phyloP scores from a whole-genome alignment of 805 yeast genomes.

The Helenozyma rhizophorensis region DNA sequence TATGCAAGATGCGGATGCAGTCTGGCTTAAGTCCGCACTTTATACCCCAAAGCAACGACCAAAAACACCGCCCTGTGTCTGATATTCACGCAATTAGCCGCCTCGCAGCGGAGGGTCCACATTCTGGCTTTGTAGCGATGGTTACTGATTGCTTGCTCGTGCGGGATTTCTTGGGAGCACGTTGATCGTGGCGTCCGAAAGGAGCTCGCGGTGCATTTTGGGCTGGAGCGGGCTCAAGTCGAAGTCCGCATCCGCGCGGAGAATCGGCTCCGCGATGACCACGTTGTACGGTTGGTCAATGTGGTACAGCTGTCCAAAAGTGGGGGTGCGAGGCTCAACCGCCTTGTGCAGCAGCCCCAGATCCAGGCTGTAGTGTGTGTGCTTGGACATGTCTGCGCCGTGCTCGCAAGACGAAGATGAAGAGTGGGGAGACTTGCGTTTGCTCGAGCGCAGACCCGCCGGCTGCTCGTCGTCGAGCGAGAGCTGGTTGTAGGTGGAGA shows the following conservation, averaged over 20 bases:
- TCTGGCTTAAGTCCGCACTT: too few species aligned
- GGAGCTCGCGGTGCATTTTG: constrained; percentile 6
- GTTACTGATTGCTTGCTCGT: too few species aligned
- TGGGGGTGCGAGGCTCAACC: constrained; percentile 10
- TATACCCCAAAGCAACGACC: too few species aligned
- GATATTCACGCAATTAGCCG: too few species aligned
- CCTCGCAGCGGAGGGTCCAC: too few species aligned
- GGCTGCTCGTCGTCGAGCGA: constrained; percentile 9
- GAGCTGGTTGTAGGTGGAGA: constrained; percentile 23
- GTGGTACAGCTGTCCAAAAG: constrained; percentile 1
- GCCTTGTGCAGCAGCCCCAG: too few species aligned
- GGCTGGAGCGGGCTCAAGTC: constrained; percentile 12
- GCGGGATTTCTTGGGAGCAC: not conserved
- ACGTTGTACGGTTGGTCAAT: not conserved
- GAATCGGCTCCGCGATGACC: not conserved
- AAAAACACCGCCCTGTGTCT: too few species aligned
- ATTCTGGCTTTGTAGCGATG: too few species aligned
- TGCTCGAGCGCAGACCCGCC: not conserved
- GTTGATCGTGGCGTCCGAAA: not conserved
- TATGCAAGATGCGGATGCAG: too few species aligned
- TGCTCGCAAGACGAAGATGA: not conserved
- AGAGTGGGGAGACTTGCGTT: not conserved
- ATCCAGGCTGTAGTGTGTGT: too few species aligned
- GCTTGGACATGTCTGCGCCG: not conserved
- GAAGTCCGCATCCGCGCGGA: not conserved